phyloP scores from a whole-genome alignment of 495 filamentous ascomycete species.

The Xylaria nigripes region DNA sequence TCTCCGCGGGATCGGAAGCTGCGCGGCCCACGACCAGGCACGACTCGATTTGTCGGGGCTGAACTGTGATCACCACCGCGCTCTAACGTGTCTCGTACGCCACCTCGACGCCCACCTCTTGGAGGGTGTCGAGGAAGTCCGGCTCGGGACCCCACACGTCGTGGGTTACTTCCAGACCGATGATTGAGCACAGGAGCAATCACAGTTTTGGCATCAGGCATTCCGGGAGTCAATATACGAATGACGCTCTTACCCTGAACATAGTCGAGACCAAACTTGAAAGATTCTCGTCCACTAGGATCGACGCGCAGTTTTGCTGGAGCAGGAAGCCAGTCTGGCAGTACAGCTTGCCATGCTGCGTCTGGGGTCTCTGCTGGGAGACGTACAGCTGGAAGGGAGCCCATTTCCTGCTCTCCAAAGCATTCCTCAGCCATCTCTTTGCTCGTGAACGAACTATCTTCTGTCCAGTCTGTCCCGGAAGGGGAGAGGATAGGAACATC shows the following conservation, averaged over 20 bases:
- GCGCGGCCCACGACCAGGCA: constrained; percentile 17
- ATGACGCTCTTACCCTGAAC: constrained; percentile 35
- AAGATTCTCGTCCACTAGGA: constrained; percentile 31
- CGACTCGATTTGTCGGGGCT: constrained; percentile 15
- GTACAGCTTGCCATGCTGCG: constrained; percentile 36
- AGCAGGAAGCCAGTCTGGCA: constrained; percentile 22
- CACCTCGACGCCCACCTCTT: constrained; percentile 21
- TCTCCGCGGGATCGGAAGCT: constrained; percentile 20
- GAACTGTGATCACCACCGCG: constrained; percentile 17
- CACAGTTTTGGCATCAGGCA: constrained; percentile 32
- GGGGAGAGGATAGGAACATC: constrained; percentile 43
- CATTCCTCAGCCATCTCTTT: constrained; percentile 68
- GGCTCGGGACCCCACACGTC: constrained; percentile 30
- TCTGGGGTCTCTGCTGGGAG: constrained; percentile 55
- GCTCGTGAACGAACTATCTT: constrained; percentile 33
- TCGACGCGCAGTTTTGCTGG: constrained; percentile 33
- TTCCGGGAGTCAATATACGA: constrained; percentile 38
- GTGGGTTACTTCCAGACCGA: constrained; percentile 39
- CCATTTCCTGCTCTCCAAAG: constrained; percentile 76
- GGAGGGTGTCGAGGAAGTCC: constrained; percentile 20
- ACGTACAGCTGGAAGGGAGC: constrained; percentile 61
- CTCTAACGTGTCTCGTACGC: constrained; percentile 17
- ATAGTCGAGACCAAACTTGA: constrained; percentile 31
- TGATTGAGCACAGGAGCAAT: constrained; percentile 30
- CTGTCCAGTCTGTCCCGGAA: constrained; percentile 16